These are phyloP conservation scores for Tricharina praecox DNA, from an alignment of 495 filamentous ascomycete species.

Conservation along the genomic window DNA sequence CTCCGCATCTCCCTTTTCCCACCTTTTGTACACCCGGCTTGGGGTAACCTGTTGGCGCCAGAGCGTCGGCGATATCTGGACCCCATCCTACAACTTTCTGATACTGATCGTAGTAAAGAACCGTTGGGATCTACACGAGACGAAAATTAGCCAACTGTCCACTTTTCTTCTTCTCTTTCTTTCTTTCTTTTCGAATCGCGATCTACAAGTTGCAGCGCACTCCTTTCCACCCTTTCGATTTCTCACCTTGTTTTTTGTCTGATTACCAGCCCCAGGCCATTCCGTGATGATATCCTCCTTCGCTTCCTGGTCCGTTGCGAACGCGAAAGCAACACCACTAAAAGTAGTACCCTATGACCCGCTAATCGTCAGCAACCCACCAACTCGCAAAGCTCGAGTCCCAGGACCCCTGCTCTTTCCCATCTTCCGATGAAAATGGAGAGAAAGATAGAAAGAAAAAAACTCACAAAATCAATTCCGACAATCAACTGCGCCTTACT, in stretches of 20 bases:
- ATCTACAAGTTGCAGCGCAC: too few relatives aligned
- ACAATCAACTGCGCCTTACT: conserved; percentile 65
- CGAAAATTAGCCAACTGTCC: too few relatives aligned
- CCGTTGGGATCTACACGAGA: conserved; percentile 57
- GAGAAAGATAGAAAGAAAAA: too few relatives aligned
- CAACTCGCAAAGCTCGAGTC: too few relatives aligned
- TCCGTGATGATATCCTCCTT: conserved; percentile 67
- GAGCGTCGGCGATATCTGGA: conserved; percentile 60
- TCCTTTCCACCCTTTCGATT: too few relatives aligned
- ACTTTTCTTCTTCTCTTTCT: too few relatives aligned
- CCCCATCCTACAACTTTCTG: conserved; percentile 72
- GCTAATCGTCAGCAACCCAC: background rate
- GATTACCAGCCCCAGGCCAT: conserved; percentile 61
- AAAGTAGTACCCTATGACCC: conserved; percentile 49
- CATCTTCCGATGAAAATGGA: too few relatives aligned
- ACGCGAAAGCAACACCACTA: conserved; percentile 63
- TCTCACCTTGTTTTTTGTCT: conserved; percentile 58
- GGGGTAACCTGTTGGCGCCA: conserved; percentile 63
- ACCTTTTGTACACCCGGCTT: conserved; percentile 61
- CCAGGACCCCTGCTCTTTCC: too few relatives aligned
- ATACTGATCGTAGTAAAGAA: conserved; percentile 68
- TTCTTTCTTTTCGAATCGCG: too few relatives aligned
- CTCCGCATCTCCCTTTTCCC: too few relatives aligned
- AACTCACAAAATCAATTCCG: conserved; percentile 62
- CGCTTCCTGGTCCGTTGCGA: conserved; percentile 59